Evolutionary conservation across 2,329 filamentous ascomycete species (phyloP), one percentile per base, ranked within the genome.

Genomic region (Beauveria australis): DNA sequence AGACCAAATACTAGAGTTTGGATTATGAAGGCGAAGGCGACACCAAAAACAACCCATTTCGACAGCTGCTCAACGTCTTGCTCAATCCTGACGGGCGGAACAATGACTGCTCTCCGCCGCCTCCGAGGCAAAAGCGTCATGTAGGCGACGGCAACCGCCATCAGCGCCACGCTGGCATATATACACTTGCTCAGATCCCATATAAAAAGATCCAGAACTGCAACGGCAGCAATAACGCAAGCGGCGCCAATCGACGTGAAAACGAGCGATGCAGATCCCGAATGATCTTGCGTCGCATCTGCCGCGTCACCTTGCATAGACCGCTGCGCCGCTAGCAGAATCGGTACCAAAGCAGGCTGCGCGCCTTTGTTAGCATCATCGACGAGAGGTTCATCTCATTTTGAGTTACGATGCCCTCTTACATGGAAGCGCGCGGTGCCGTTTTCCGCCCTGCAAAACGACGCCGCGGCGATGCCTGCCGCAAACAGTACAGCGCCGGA

Each of bases 131-230:
- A 43, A 9, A 75, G 61, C 7, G 66, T 60, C 10, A 65, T 59
- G 51, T 73, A 78, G 6, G 68, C 62, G 1, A 67, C n/a, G 0
- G 75, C 63, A 12, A 75, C 62, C 8, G 65, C 67, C 16, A 51
- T 53, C 0, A 71, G 63, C 1, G 73, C 68, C 37, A 75, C 61
- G 1, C 63, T 46, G 0, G 73, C 73, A 4, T 72, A 26, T 0
- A 64, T 5, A 16, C 47, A 64, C 52, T 63, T 63, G 52, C 61
- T 24, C 4, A 69, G 19, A 41, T 70, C 64, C 60, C 71, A 72
- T 22, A 69, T 68, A 0, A 69, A 67, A 18, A 76, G 59, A 3
- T 68, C 61, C 1, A 66, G 37, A 0, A 58, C 54, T 0, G 63
- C 51, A 2, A 66, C 41, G 1, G 53, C 22, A 1, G 66, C 65